A percentile compares a stretch with the other conserved stretches of the same genome.
These are phyloP conservation scores for Hemerocallis citrina DNA, from an alignment of 106 monocot species.

Conservation along the genomic window DNA sequence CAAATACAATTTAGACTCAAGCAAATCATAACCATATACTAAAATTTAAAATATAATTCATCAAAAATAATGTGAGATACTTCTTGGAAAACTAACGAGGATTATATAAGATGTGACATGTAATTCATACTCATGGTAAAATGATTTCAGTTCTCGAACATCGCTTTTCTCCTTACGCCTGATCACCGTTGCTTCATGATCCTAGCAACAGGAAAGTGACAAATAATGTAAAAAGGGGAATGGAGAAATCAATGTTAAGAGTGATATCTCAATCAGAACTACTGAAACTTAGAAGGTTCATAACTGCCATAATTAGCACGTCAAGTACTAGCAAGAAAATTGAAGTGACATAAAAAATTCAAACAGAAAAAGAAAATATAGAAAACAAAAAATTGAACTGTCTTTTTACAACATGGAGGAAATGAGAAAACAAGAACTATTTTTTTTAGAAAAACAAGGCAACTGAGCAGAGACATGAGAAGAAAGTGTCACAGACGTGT, in stretches of 20 bases:
- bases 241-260: background rate
- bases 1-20: conserved; percentile 8
- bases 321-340: too few species aligned
- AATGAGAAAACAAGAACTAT: too few species aligned
- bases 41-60: background rate
- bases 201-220: conserved; percentile 21
- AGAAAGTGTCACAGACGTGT: too few species aligned
- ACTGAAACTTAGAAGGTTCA: too few species aligned
- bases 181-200: conserved; percentile 24
- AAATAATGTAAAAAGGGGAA: too few species aligned
- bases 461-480: too few species aligned
- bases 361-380: too few species aligned
- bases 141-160: conserved; percentile 51
- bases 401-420: too few species aligned
- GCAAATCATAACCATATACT: background rate
- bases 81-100: background rate
- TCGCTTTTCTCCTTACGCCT: conserved; percentile 41
- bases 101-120: background rate
- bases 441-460: too few species aligned
- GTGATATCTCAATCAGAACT: background rate
- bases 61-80: background rate
- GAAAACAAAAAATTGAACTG: too few species aligned
- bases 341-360: too few species aligned
- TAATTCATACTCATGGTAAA: conserved; percentile 32
- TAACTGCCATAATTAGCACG: too few species aligned